Percentiles rank a stretch among this genome's conserved stretches.
Conservation (phyloP, 83 land plant genomes). For the Thuja plicata region DNA sequence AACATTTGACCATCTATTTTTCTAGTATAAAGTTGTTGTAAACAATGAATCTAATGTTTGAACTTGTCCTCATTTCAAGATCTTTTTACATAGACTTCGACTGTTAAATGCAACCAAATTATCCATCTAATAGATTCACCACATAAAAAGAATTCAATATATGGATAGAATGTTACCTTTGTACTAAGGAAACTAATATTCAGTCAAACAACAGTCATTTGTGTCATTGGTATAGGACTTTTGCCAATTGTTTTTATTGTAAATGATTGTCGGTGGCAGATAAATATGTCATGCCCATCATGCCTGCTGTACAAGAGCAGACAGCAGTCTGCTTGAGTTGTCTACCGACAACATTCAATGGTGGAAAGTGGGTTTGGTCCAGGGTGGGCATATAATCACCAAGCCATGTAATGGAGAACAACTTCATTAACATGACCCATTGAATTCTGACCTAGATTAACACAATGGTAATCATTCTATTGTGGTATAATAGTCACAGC, state of each 20-base stretch:
- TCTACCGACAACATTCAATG: neutral
- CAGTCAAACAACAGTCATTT: neutral
- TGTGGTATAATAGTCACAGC: neutral
- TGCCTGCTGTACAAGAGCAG: neutral
- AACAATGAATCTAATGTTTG: neutral
- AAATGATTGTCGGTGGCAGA: neutral
- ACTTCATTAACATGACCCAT: neutral
- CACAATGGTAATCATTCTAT: neutral
- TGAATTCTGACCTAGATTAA: neutral
- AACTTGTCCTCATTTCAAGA: neutral
- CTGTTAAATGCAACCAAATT: neutral
- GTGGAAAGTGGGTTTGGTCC: neutral
- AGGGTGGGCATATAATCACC: neutral
- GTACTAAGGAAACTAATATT: neutral
- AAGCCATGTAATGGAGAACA: neutral
- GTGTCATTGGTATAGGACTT: neutral
- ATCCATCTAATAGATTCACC: neutral
- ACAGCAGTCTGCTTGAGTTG: neutral
- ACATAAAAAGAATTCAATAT: neutral
- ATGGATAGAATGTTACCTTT: neutral
- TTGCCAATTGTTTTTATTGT: neutral
- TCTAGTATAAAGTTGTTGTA: neutral
- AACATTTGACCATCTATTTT: neutral
- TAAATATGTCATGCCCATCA: conserved; percentile 4
- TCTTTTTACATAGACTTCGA: neutral